Evolutionary conservation across 1,284 basidiomycete genomes (phyloP).

Genomic region (Cryptococcus neoformans): DNA sequence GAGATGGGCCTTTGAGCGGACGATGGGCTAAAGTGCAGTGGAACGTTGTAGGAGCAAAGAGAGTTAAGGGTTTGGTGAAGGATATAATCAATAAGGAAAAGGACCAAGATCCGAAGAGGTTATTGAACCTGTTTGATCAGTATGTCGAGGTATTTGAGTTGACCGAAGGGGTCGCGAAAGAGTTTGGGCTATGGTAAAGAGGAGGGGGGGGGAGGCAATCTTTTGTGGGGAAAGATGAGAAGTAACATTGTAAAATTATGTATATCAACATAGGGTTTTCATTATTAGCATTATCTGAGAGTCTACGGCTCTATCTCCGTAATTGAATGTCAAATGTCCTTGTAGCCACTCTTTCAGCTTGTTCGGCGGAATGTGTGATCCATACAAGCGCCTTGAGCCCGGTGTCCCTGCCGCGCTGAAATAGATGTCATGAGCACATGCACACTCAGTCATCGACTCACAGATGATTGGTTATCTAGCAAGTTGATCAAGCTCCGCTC

Average conservation of each 20-base stretch:
- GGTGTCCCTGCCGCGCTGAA: slow-evolving; percentile 8
- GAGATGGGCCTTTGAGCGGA: background rate
- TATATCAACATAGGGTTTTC: too few relatives aligned
- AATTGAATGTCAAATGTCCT: slow-evolving; percentile 35
- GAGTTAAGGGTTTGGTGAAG: background rate
- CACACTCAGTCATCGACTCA: slow-evolving; percentile 5
- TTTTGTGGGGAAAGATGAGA: too few relatives aligned
- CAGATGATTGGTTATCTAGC: slow-evolving; percentile 37
- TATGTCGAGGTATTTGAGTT: background rate
- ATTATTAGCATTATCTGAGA: too few relatives aligned
- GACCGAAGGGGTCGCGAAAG: background rate
- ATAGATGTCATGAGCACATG: background rate
- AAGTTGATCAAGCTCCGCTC: slow-evolving; percentile 61
- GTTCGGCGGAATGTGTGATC: slow-evolving; percentile 82
- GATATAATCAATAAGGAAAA: background rate
- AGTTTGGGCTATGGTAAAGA: background rate
- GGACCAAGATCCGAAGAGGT: background rate
- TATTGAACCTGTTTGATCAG: background rate
- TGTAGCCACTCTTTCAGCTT: slow-evolving; percentile 68
- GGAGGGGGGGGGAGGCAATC: too few relatives aligned
- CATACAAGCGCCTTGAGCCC: slow-evolving; percentile 68
- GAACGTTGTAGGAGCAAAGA: background rate
- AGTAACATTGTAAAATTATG: too few relatives aligned
- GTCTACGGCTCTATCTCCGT: too few relatives aligned
- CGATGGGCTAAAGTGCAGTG: background rate